Evolutionary conservation across 2,329 filamentous ascomycete genomes (phyloP), one percentile per base, ranked within the genome.

Genomic region (Epichloe amarillans): DNA sequence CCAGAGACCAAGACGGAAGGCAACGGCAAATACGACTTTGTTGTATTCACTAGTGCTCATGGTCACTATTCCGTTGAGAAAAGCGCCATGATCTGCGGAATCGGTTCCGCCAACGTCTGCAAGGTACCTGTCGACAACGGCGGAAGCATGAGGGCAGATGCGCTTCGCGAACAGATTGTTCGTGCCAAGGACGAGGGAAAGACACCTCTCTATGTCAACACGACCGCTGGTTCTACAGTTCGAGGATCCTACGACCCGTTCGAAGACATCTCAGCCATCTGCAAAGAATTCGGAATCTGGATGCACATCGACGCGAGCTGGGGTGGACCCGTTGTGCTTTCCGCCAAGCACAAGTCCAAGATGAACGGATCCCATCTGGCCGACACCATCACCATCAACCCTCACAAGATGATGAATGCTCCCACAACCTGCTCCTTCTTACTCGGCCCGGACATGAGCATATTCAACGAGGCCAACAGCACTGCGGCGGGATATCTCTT

Each of bases 61-160:
- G 90, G 91, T 0, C 93, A 97, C 72, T 98, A 97, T 72, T 90
- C 84, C 5, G 80, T 97, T 26, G 88, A 95, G 61, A 97, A 97
- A 70, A 90, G 89, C 3, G 90, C 90, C n/a, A 84, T 91, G 63
- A 85, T 91, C 62, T 84, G 85, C 59, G 93, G 93, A 0, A 77
- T 98, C 38, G 93, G 93, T 10, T 82, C 80, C 30, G 71, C 74
- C 19, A 80, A 80, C 55, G 89, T 95, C 26, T 80, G 84, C 66
- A 63, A 75, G 26, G 84, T 97, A 0, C 77, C 86, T 4, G 80
- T 95, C 21, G 88, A 96, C 64, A 64, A 66, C 0, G 60, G 70
- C 11, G 91, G 91, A 1, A 73, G 79, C 47, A 94, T 97, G 82
- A 72, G 79, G 26, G 74, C 84, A 0, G 62, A 70, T 0, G 79